Evolutionary conservation across 768 basidiomycete genomes (phyloP).

Genomic region (Agaricus blazei): DNA sequence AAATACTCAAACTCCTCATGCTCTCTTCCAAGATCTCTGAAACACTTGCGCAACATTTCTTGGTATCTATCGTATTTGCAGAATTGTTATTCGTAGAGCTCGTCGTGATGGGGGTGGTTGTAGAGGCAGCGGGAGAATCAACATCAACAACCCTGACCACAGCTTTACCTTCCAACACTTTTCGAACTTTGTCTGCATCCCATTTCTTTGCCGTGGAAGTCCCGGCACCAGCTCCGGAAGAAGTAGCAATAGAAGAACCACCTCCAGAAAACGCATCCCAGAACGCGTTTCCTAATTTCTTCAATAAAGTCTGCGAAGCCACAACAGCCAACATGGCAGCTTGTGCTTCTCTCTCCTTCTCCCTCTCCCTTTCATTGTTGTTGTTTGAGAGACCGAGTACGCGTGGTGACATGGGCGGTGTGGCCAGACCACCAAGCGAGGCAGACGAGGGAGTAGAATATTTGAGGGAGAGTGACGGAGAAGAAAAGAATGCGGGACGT

Average conservation of each 20-base stretch:
- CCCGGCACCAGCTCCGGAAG: conserved; percentile 17
- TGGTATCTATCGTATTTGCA: conserved; percentile 4
- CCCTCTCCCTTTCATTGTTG: conserved; percentile 18
- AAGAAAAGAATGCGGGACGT: conserved; percentile 10
- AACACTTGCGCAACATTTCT: conserved; percentile 10
- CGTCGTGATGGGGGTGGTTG: not conserved
- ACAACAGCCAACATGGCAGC: conserved; percentile 64
- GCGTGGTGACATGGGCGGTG: conserved; percentile 2
- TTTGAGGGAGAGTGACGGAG: conserved; percentile 3
- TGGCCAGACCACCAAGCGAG: not conserved
- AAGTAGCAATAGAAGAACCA: conserved; percentile 19
- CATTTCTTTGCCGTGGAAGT: conserved; percentile 17
- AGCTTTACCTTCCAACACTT: conserved; percentile 78
- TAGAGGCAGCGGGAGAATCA: conserved; percentile 32
- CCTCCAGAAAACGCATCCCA: conserved; percentile 84
- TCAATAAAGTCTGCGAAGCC: conserved; percentile 71
- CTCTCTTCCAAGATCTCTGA: conserved; percentile 56
- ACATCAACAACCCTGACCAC: conserved; percentile 78
- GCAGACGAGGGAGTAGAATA: conserved; percentile 1
- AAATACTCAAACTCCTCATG: conserved; percentile 51
- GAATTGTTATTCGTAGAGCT: not conserved
- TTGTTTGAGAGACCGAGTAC: not conserved
- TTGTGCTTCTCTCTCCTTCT: conserved; percentile 26
- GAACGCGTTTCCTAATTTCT: conserved; percentile 71
- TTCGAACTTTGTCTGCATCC: conserved; percentile 77